Conservation (phyloP, 2,329 filamentous ascomycete species). For the Fusarium sp. region DNA sequence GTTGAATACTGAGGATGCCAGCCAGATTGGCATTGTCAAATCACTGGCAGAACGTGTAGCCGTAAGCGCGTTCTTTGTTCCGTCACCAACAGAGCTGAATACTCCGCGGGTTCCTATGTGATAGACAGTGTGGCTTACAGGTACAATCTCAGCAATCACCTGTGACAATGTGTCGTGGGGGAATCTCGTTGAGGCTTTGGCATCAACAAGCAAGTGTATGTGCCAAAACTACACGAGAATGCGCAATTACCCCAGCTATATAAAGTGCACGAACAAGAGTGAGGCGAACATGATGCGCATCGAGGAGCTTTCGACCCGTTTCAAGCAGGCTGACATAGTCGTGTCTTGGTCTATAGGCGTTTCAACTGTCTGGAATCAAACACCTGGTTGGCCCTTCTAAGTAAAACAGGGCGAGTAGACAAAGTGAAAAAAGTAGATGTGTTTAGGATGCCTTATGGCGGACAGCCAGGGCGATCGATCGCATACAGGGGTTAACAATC, state of each 20-base stretch:
- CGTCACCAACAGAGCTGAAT: background rate
- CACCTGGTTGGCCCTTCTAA: background rate
- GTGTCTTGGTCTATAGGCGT: conserved; percentile 17
- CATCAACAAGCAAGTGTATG: background rate
- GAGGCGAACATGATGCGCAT: conserved; percentile 19
- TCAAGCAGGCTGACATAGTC: background rate
- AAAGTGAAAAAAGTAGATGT: conserved; percentile 1
- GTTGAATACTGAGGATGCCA: background rate
- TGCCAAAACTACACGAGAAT: background rate
- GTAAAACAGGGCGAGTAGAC: conserved; percentile 21
- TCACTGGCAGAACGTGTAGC: background rate
- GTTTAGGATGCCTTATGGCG: conserved; percentile 20
- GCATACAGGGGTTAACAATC: conserved; percentile 13
- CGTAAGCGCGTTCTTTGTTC: background rate
- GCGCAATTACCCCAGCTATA: background rate
- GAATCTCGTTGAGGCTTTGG: background rate
- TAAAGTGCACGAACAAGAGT: conserved; percentile 2
- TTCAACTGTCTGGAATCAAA: conserved; percentile 11
- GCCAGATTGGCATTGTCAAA: conserved; percentile 2
- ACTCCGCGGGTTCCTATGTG: background rate
- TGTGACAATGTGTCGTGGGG: background rate
- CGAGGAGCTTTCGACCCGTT: background rate
- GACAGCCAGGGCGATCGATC: conserved; percentile 23
- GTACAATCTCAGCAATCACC: background rate
- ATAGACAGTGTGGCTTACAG: conserved; percentile 12